Evolutionary conservation across 176 grass and related monocot genomes (phyloP), one percentile per base, ranked within the genome.

Genomic region (Urochloa ruziziensis): DNA sequence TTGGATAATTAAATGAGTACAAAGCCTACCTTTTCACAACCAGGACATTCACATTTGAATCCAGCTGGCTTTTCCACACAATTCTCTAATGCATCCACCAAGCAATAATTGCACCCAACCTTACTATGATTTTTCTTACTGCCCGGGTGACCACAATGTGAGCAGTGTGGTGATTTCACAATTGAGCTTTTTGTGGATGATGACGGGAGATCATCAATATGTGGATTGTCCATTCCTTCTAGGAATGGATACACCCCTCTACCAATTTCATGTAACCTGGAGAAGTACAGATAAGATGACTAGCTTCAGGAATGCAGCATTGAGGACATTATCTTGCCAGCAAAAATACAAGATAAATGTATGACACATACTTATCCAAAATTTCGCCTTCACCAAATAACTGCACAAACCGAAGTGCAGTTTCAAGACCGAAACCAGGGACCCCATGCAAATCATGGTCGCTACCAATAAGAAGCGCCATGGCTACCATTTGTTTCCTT

Each of bases 401-500:
- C 69, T 61, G 79, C 29, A 97, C 90, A 77, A 97, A 91, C 10
- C 86, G 93, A 89, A 92, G 85, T 40, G 93, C 93, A 1, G 82
- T 96, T 62, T 99, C 96, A 75, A 91, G 56, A 54, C 96, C 96
- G 83, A 99, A 86, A 79, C 96, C 96, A 59, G 84, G 74, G 18
- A 99, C 80, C 13, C 96, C 96, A 76, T 90, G 79, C 65, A 96
- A 89, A 82, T 93, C 89, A 82, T 94, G 83, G 49, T 99, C 96
- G 66, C 87, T 94, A 32, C 96, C 96, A 79, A 92, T 87, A 84
- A 96, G 86, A 71, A 99, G 91, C 36, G 91, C 91, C 87, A 96
- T 96, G 56, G 93, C 87, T 43, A 99, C 90, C 93, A 99, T 89
- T 85, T 99, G 89, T 76, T 94, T 99, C 91, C 96, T 95, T 83